These are phyloP conservation scores for Acrasis kona DNA, from an alignment of 78 protist species.

Conservation along the genomic window DNA sequence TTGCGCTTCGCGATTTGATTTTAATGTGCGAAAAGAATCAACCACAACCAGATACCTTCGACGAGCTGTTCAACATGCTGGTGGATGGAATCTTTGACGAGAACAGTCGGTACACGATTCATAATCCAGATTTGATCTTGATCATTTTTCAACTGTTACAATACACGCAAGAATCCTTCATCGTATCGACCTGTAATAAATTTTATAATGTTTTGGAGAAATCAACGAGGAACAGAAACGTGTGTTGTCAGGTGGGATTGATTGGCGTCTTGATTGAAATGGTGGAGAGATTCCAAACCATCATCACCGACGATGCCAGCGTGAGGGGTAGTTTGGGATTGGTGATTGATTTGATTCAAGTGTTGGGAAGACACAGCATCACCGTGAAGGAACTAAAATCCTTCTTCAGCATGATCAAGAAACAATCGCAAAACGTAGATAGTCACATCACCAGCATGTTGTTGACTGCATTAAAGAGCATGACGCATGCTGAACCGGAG, in stretches of 20 bases:
- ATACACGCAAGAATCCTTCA: neutral
- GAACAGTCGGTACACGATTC: neutral
- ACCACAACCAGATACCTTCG: neutral
- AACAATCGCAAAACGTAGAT: neutral
- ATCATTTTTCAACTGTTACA: neutral
- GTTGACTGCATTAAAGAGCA: neutral
- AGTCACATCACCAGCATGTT: neutral
- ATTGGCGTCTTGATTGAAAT: neutral
- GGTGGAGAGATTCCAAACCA: neutral
- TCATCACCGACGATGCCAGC: neutral
- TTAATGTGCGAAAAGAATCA: neutral
- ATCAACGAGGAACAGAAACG: neutral
- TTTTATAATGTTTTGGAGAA: neutral
- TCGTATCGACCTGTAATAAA: neutral
- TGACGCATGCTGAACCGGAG: slow-evolving; percentile 5
- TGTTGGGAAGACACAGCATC: slow-evolving; percentile 11
- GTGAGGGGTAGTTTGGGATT: no score
- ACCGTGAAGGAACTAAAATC: slow-evolving; percentile 5
- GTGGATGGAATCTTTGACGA: neutral
- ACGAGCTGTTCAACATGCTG: neutral
- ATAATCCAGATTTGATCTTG: neutral
- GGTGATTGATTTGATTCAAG: no score
- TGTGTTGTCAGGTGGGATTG: neutral
- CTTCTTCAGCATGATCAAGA: neutral
- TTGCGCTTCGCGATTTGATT: neutral